Evolutionary conservation across 2,329 filamentous ascomycete species (phyloP).

Genomic region (Tolypocladium cylindrosporum): DNA sequence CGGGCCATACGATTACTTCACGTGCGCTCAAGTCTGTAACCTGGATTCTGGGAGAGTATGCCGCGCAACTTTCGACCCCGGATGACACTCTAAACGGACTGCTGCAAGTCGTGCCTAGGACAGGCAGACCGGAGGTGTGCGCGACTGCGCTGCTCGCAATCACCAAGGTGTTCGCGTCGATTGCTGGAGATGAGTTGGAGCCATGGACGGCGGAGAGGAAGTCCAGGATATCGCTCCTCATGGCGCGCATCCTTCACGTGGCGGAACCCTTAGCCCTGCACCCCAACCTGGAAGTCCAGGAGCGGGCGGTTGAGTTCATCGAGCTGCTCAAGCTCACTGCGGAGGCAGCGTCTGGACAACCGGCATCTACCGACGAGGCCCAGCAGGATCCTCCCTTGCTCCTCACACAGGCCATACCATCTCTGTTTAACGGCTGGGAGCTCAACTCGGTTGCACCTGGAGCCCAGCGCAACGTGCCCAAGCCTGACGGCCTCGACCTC

Average conservation of each 20-base stretch:
- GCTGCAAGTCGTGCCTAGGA: constrained; percentile 52
- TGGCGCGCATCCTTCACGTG: constrained; percentile 73
- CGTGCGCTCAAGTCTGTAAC: constrained; percentile 66
- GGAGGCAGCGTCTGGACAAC: constrained; percentile 66
- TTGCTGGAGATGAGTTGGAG: constrained; percentile 54
- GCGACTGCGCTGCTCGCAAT: constrained; percentile 73
- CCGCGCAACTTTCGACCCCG: constrained; percentile 58
- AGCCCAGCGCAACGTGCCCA: constrained; percentile 78
- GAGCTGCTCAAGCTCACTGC: constrained; percentile 80
- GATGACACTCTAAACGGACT: constrained; percentile 65
- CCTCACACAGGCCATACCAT: constrained; percentile 82
- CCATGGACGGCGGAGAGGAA: constrained; percentile 67
- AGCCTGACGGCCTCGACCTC: constrained; percentile 66
- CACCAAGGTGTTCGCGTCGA: constrained; percentile 70
- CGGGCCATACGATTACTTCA: constrained; percentile 46
- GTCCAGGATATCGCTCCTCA: constrained; percentile 63
- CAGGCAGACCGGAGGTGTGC: constrained; percentile 56
- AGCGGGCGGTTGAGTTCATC: constrained; percentile 83
- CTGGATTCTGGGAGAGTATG: constrained; percentile 87
- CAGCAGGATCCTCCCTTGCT: constrained; percentile 67
- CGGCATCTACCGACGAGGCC: constrained; percentile 40
- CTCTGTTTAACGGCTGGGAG: constrained; percentile 76
- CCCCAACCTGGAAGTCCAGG: constrained; percentile 87
- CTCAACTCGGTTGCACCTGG: constrained; percentile 80
- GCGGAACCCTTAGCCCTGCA: constrained; percentile 72